Conservation (phyloP, 164 flowering plant genomes). For the Hamamelis virginiana region DNA sequence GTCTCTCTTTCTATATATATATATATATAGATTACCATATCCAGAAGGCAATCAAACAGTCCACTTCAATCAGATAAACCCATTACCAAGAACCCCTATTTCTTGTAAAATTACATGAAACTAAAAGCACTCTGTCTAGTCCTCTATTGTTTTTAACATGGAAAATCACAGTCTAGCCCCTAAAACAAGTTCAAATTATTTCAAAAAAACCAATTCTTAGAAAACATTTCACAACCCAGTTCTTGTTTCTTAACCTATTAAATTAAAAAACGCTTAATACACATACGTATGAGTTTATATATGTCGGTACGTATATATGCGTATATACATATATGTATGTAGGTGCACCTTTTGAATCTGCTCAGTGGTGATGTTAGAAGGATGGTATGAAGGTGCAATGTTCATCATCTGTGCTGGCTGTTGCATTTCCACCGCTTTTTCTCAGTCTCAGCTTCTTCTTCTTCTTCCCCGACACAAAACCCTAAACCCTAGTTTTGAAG, state of each 20-base stretch:
- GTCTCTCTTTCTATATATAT: too few species aligned
- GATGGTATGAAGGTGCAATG: conserved; percentile 16
- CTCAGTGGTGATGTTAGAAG: conserved; percentile 29
- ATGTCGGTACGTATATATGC: background rate
- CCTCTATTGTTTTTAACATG: too few species aligned
- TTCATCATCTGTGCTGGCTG: conserved; percentile 16
- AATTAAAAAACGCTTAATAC: background rate
- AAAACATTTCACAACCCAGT: background rate
- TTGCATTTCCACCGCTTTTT: conserved; percentile 8
- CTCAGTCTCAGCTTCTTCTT: background rate
- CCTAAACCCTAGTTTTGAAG: conserved; percentile 3
- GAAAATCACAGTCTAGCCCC: too few species aligned
- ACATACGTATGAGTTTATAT: too few species aligned
- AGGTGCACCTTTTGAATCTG: conserved; percentile 45
- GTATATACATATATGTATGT: background rate
- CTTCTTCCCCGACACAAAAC: background rate
- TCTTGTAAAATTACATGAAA: too few species aligned
- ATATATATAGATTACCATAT: too few species aligned
- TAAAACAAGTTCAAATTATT: too few species aligned
- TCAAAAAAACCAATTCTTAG: too few species aligned
- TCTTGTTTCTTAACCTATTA: background rate
- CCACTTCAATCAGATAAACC: background rate
- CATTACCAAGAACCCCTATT: background rate
- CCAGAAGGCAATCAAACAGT: background rate
- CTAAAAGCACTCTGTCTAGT: too few species aligned